Evolutionary conservation across 2,329 filamentous ascomycete genomes (phyloP).

Genomic region (Monascus ruber): DNA sequence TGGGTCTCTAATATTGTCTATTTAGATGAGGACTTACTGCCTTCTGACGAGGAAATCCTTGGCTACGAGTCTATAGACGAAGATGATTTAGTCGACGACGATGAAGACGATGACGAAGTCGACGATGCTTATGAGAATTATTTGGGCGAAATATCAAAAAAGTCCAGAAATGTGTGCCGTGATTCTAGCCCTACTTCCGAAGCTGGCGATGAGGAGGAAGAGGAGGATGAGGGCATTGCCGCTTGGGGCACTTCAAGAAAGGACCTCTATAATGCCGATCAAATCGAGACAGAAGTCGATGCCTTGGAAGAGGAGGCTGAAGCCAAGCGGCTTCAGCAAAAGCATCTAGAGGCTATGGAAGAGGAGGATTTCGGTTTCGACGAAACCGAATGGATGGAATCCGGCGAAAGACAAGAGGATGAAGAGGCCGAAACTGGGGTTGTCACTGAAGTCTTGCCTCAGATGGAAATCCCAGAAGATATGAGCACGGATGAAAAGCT

Average conservation of each 20-base stretch:
- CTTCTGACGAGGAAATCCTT: slow-evolving; percentile 53
- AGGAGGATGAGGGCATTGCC: slow-evolving; percentile 47
- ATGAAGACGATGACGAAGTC: slow-evolving; percentile 25
- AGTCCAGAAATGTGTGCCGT: slow-evolving; percentile 10
- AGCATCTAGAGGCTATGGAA: slow-evolving; percentile 78
- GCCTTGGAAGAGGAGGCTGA: slow-evolving; percentile 88
- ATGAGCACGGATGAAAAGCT: slow-evolving; percentile 65
- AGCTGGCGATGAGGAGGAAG: slow-evolving; percentile 34
- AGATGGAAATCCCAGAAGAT: slow-evolving; percentile 67
- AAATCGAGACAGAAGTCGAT: slow-evolving; percentile 56
- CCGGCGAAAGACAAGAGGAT: slow-evolving; percentile 35
- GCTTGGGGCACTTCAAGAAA: slow-evolving; percentile 82
- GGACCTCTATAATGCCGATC: slow-evolving; percentile 88
- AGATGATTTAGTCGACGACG: slow-evolving; percentile 29
- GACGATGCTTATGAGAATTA: slow-evolving; percentile 23
- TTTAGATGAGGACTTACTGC: slow-evolving; percentile 45
- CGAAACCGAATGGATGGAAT: slow-evolving; percentile 68
- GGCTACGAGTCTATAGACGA: slow-evolving; percentile 39
- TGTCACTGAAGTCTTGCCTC: slow-evolving; percentile 79
- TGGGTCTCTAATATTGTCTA: slow-evolving; percentile 8
- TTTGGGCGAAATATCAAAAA: slow-evolving; percentile 12
- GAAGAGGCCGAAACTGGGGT: slow-evolving; percentile 42
- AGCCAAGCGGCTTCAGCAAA: slow-evolving; percentile 76
- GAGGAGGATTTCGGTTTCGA: slow-evolving; percentile 92
- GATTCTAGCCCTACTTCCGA: slow-evolving; percentile 11